Evolutionary conservation across 805 yeast genomes (phyloP).

Genomic region (Wickerhamiella alocasiicola): DNA sequence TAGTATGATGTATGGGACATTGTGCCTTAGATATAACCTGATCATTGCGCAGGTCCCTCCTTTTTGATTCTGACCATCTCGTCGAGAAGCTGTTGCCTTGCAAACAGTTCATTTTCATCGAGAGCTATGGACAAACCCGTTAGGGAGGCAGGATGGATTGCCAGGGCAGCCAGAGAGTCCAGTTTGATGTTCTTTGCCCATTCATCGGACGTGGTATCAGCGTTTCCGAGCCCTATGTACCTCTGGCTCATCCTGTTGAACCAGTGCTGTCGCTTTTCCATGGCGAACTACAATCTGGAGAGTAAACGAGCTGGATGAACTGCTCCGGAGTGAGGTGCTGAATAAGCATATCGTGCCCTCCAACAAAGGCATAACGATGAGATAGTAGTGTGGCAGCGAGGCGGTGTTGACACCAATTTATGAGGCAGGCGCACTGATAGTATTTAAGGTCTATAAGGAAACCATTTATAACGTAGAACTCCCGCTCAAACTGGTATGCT

Average conservation of each 20-base stretch:
- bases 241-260: constrained; percentile 13
- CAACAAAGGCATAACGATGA: not conserved
- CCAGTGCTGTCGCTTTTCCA: constrained; percentile 10
- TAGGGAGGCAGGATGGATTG: constrained; percentile 12
- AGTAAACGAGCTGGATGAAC: constrained; percentile 24
- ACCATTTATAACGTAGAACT: not conserved
- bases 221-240: constrained; percentile 14
- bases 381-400: not conserved
- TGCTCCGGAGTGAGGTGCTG: constrained; percentile 29
- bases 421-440: not conserved
- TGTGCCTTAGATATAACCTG: too few species aligned
- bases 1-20: too few species aligned
- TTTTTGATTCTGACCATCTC: constrained; percentile 13
- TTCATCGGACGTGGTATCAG: constrained; percentile 17
- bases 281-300: not conserved
- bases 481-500: not conserved
- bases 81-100: constrained; percentile 17
- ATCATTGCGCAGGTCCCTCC: too few species aligned
- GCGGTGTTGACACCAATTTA: not conserved
- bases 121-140: constrained; percentile 16
- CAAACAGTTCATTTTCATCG: constrained; percentile 9
- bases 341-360: constrained; percentile 16
- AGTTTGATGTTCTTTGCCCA: constrained; percentile 11
- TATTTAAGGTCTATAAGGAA: not conserved
- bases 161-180: constrained; percentile 19